A percentile compares a stretch with the other conserved stretches of the same genome.
phyloP scores from a whole-genome alignment of 805 yeast genomes.

The Hyphopichia homilentoma region DNA sequence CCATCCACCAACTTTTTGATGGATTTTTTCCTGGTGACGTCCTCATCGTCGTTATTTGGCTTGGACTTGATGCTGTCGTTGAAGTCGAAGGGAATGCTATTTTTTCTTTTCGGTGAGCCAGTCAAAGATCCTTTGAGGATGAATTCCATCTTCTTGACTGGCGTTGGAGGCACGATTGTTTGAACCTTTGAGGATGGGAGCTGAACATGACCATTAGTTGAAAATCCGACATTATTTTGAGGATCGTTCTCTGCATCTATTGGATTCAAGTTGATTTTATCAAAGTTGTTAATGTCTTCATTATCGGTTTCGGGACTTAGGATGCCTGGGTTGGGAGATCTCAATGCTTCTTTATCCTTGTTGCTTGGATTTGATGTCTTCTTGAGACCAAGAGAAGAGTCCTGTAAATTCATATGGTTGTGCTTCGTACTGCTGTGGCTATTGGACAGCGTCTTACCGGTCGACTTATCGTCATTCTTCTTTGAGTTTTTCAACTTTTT shows the following conservation, averaged over 20 bases:
- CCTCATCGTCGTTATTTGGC: constrained; percentile 8
- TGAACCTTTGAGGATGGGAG: constrained; percentile 47
- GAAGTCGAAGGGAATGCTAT: not conserved
- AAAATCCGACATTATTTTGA: constrained; percentile 34
- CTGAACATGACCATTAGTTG: constrained; percentile 46
- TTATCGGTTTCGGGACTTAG: constrained; percentile 2
- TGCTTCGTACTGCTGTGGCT: constrained; percentile 19
- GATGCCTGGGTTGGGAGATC: constrained; percentile 2
- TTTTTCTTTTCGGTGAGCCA: constrained; percentile 7
- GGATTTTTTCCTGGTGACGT: constrained; percentile 28
- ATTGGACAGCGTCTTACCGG: constrained; percentile 7
- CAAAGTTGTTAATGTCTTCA: not conserved
- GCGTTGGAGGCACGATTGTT: constrained; percentile 61
- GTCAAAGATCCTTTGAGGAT: constrained; percentile 13
- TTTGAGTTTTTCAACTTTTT: constrained; percentile 6
- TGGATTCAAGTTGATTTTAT: not conserved
- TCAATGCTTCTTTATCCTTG: constrained; percentile 4
- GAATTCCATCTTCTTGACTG: constrained; percentile 57
- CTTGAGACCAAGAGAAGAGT: constrained; percentile 37
- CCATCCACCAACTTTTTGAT: constrained; percentile 36
- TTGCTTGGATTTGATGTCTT: constrained; percentile 15
- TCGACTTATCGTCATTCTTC: constrained; percentile 1
- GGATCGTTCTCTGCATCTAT: constrained; percentile 5
- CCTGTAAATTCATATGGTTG: constrained; percentile 36
- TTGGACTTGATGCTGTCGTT: not conserved